phyloP scores from a whole-genome alignment of 805 yeast genomes.

The Suhomyces kilbournensis region DNA sequence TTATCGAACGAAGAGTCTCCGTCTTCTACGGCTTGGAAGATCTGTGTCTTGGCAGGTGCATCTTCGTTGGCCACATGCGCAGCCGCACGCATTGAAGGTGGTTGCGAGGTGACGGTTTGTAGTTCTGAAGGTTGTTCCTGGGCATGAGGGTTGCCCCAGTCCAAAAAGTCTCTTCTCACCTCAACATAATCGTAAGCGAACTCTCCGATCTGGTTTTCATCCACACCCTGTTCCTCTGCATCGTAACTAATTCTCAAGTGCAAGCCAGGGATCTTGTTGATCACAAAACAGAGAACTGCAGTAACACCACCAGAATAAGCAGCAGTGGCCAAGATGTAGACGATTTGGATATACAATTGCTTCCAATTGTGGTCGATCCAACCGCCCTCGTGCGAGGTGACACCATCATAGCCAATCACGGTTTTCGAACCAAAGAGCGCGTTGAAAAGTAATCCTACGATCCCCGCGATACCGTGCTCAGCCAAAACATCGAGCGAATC shows the following conservation, averaged over 20 bases:
- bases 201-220: constrained; percentile 96
- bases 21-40: constrained; percentile 3
- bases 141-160: constrained; percentile 40
- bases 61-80: constrained; percentile 1
- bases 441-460: constrained; percentile 84
- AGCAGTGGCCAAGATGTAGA: constrained; percentile 68
- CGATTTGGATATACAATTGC: constrained; percentile 87
- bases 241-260: constrained; percentile 76
- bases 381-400: constrained; percentile 82
- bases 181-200: constrained; percentile 98
- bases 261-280: constrained; percentile 79
- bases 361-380: constrained; percentile 90
- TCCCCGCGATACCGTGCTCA: constrained; percentile 98
- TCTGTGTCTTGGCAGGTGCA: background rate
- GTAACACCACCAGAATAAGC: constrained; percentile 80
- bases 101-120: background rate
- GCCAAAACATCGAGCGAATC: constrained; percentile 94
- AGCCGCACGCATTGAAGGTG: background rate
- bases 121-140: background rate
- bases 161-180: constrained; percentile 85
- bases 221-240: constrained; percentile 87
- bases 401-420: constrained; percentile 89
- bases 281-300: constrained; percentile 66
- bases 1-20: constrained; percentile 2
- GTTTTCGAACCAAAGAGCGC: constrained; percentile 84